phyloP scores from a whole-genome alignment of 768 basidiomycete species.

The Leccinum obscurum region DNA sequence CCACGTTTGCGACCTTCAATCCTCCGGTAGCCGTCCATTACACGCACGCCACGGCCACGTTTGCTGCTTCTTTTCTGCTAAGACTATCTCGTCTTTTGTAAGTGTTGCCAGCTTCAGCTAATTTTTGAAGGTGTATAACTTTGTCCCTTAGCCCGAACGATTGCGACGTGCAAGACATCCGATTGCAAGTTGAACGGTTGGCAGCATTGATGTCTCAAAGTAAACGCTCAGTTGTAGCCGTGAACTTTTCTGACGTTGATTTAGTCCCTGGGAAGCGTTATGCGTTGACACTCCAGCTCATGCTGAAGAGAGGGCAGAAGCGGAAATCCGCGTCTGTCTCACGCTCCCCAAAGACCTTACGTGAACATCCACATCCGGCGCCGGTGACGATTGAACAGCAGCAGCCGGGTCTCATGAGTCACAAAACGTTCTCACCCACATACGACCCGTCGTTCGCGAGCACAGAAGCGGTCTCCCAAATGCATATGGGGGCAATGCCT shows the following conservation, averaged over 20 bases:
- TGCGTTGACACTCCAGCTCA: conserved; percentile 84
- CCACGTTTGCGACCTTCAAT: conserved; percentile 7
- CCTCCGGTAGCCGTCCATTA: conserved; percentile 71
- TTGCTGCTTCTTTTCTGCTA: conserved; percentile 87
- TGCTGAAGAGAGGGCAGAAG: conserved; percentile 77
- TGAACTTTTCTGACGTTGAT: conserved; percentile 9
- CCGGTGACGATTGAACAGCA: conserved; percentile 48
- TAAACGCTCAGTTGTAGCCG: conserved; percentile 37
- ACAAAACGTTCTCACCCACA: conserved; percentile 56
- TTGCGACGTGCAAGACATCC: conserved; percentile 73
- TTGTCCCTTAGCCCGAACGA: conserved; percentile 67
- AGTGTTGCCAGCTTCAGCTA: conserved; percentile 30
- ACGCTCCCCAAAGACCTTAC: conserved; percentile 59
- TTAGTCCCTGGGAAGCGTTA: conserved; percentile 92
- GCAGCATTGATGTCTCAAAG: conserved; percentile 76
- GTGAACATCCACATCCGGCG: conserved; percentile 53
- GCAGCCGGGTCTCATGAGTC: conserved; percentile 36
- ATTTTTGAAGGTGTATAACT: not conserved
- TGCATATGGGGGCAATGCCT: conserved; percentile 31
- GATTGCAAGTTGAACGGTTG: conserved; percentile 75
- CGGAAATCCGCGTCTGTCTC: conserved; percentile 55
- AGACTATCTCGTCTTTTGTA: conserved; percentile 87
- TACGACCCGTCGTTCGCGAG: conserved; percentile 48
- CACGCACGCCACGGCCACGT: conserved; percentile 91
- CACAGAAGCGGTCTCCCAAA: conserved; percentile 34